phyloP scores from a whole-genome alignment of 2,329 filamentous ascomycete species.

The Ceratocystis ficicola region DNA sequence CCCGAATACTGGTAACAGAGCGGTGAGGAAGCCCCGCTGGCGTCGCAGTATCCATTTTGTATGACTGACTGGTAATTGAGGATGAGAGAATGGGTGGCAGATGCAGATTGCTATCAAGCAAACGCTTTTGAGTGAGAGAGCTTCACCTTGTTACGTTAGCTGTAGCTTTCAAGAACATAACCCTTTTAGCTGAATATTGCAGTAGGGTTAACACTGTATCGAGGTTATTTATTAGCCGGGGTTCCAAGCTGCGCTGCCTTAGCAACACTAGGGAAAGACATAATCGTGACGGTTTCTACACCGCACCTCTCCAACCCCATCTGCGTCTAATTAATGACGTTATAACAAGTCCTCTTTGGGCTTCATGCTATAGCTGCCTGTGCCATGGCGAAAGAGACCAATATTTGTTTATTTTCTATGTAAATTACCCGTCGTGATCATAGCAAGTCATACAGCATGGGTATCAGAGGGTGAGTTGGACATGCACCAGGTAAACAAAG shows the following conservation, averaged over 20 bases:
- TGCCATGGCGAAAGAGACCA: no score
- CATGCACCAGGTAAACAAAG: conserved; percentile 12
- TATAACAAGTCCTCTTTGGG: no score
- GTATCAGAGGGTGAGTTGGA: conserved; percentile 48
- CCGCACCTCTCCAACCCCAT: background rate
- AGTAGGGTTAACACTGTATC: background rate
- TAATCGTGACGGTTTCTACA: background rate
- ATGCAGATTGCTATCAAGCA: background rate
- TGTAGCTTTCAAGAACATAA: background rate
- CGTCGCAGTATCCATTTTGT: conserved; percentile 6
- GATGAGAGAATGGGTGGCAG: background rate
- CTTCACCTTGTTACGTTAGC: background rate
- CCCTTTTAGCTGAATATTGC: background rate
- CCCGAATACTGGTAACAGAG: conserved; percentile 19
- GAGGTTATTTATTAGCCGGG: background rate
- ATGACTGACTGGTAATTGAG: background rate
- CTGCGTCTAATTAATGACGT: no score
- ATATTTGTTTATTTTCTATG: no score
- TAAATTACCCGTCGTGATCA: background rate
- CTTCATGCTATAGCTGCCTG: no score
- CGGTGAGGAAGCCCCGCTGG: conserved; percentile 19
- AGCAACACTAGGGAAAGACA: background rate
- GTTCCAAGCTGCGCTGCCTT: background rate
- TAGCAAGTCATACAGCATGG: conserved; percentile 34
- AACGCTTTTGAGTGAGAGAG: background rate